Evolutionary conservation across 1,139 yeast species (phyloP).

Genomic region (Candida dubliniensis): DNA sequence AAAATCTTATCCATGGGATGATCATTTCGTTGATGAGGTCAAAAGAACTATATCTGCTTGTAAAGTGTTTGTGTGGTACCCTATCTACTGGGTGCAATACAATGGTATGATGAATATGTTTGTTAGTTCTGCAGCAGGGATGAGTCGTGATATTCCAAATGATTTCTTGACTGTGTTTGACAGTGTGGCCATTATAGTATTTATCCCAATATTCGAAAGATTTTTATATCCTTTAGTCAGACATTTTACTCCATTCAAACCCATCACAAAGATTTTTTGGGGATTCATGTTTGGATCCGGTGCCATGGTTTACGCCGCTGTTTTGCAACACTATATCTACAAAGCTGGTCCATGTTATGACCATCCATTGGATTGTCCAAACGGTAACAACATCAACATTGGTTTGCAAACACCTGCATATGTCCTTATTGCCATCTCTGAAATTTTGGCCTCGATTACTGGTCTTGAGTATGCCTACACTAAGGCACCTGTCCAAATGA

Average conservation of each 20-base stretch:
- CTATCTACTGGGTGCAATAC: constrained; percentile 64
- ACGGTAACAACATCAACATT: constrained; percentile 48
- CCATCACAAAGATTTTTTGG: constrained; percentile 68
- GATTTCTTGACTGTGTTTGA: constrained; percentile 63
- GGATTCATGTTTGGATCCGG: constrained; percentile 73
- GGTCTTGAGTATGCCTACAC: constrained; percentile 72
- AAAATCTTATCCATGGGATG: constrained; percentile 52
- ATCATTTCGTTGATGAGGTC: constrained; percentile 62
- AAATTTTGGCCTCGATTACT: constrained; percentile 64
- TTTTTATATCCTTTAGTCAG: constrained; percentile 55
- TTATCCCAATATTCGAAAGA: constrained; percentile 59
- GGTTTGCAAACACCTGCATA: constrained; percentile 68
- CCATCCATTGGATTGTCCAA: constrained; percentile 51
- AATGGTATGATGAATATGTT: constrained; percentile 66
- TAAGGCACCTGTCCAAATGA: constrained; percentile 66
- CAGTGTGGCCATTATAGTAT: constrained; percentile 58
- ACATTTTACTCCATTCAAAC: constrained; percentile 55
- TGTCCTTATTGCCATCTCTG: constrained; percentile 59
- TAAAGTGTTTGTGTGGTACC: constrained; percentile 60
- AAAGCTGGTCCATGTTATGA: constrained; percentile 74
- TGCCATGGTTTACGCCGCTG: constrained; percentile 79
- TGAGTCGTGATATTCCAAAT: constrained; percentile 66
- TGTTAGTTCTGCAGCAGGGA: constrained; percentile 57
- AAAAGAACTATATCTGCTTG: constrained; percentile 57
- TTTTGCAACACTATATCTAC: constrained; percentile 73